These are phyloP conservation scores for Fallopia convolvulus DNA, from an alignment of 148 eudicot genomes.

Conservation along the genomic window DNA sequence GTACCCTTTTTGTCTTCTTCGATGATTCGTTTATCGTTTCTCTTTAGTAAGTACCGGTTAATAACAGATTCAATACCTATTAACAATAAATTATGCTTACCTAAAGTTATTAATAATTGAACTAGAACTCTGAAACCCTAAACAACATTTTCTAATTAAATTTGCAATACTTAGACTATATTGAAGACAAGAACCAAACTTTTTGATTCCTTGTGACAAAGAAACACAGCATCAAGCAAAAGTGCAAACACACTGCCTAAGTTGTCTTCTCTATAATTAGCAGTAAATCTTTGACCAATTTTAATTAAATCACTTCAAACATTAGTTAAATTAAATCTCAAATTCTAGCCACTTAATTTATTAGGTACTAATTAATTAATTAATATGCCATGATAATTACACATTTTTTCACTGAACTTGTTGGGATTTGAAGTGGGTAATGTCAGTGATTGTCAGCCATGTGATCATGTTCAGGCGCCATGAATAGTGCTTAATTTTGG, in stretches of 20 bases:
- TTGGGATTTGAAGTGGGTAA: neutral
- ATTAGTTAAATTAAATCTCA: neutral
- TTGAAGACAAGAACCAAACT: neutral
- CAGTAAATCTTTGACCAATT: neutral
- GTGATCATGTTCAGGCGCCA: neutral
- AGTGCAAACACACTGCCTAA: slow-evolving; percentile 1
- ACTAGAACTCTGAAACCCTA: neutral
- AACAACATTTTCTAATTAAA: neutral
- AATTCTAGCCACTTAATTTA: neutral
- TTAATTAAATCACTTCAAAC: neutral
- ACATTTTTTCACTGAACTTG: neutral
- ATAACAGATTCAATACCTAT: no score
- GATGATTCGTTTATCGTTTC: no score
- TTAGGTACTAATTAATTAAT: no score
- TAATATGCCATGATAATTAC: neutral
- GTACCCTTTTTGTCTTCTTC: no score
- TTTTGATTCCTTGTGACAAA: neutral
- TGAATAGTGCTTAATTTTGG: neutral
- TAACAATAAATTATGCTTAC: no score
- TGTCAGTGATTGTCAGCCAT: neutral
- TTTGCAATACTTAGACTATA: neutral
- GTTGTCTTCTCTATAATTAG: neutral
- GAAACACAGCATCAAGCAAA: neutral
- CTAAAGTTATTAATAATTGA: neutral
- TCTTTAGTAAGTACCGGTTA: no score